Evolutionary conservation across 345 rosid species (phyloP).

Genomic region (Hypericum perforatum): DNA sequence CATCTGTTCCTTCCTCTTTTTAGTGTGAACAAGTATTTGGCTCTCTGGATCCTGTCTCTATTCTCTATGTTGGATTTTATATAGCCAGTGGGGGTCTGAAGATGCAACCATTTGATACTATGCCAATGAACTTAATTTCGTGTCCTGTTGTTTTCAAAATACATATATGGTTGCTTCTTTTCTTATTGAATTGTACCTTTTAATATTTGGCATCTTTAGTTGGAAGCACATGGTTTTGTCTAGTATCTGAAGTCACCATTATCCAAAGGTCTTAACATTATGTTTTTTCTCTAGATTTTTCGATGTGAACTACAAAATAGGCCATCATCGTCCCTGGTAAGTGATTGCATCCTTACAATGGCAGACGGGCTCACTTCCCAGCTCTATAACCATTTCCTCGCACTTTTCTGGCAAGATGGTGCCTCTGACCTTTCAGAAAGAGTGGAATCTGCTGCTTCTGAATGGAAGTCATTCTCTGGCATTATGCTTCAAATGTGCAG

Average conservation of each 20-base stretch:
- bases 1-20: not conserved
- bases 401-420: conserved; percentile 76
- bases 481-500: conserved; percentile 53
- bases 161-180: too few relatives aligned
- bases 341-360: conserved; percentile 79
- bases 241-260: not conserved
- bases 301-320: conserved; percentile 65
- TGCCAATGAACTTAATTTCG: too few relatives aligned
- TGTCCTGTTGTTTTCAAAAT: too few relatives aligned
- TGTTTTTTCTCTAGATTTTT: conserved; percentile 41
- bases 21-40: not conserved
- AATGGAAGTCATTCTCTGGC: conserved; percentile 64
- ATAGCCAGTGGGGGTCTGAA: too few relatives aligned
- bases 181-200: too few relatives aligned
- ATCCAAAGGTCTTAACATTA: not conserved
- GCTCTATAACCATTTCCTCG: conserved; percentile 62
- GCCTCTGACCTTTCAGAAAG: conserved; percentile 31
- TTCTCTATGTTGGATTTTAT: too few relatives aligned
- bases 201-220: too few relatives aligned
- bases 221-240: not conserved
- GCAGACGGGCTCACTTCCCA: conserved; percentile 69
- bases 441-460: conserved; percentile 44
- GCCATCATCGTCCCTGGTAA: conserved; percentile 74
- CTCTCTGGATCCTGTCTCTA: too few relatives aligned
- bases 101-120: too few relatives aligned